phyloP scores from a whole-genome alignment of 1,139 yeast genomes.

The Pichia sp. region DNA sequence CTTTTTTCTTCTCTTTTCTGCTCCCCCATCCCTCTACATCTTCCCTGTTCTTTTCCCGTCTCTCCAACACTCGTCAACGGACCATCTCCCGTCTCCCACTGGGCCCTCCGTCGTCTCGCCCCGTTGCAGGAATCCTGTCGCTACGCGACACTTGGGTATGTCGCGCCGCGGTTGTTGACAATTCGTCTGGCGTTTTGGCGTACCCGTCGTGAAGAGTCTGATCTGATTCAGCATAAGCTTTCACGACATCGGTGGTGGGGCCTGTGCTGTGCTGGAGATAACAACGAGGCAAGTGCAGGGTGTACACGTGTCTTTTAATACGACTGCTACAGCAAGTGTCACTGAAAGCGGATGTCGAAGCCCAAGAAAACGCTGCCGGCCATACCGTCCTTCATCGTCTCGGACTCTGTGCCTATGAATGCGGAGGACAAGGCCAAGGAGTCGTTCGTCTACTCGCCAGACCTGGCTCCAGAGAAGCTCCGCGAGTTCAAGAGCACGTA shows the following conservation, averaged over 20 bases:
- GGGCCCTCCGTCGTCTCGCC: neutral
- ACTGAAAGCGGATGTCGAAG: neutral
- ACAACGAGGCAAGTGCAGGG: too few relatives aligned
- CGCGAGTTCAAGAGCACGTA: conserved; percentile 24
- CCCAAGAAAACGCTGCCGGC: conserved; percentile 8
- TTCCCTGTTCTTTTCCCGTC: too few relatives aligned
- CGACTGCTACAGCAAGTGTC: neutral
- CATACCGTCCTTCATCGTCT: conserved; percentile 9
- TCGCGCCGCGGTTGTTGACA: neutral
- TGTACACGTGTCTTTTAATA: neutral
- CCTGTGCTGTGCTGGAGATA: too few relatives aligned
- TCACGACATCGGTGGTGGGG: too few relatives aligned
- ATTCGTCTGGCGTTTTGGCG: neutral
- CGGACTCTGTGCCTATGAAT: conserved; percentile 12
- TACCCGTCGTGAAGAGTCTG: neutral
- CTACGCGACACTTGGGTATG: neutral
- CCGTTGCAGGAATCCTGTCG: neutral
- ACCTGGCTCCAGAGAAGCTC: conserved; percentile 20
- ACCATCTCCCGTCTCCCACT: too few relatives aligned
- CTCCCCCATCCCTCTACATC: too few relatives aligned
- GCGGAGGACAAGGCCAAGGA: conserved; percentile 12
- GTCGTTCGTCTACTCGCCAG: conserved; percentile 32
- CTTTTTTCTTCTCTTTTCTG: neutral
- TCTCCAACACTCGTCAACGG: too few relatives aligned
- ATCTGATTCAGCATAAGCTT: neutral